Percentiles rank a stretch among this genome's conserved stretches.
Conservation (phyloP, 129 eudicot species). For the sunflower (Helianthus annuus) region HanXRQr2.0-SUNRISE NC_035438.2:33549297-33549796, state of each 20-base stretch:
- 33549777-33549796: constrained; percentile 88
- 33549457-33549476: constrained; percentile 26
- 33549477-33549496: constrained; percentile 57
- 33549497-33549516: constrained; percentile 60
- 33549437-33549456: constrained; percentile 36
- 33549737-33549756: constrained; percentile 86
- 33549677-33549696: constrained; percentile 76
- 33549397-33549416: constrained; percentile 46
- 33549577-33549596: constrained; percentile 79
- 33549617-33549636: constrained; percentile 54
- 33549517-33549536: constrained; percentile 87
- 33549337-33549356: neutral
- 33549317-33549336: too few species aligned
- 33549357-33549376: constrained; percentile 1
- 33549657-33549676: constrained; percentile 45
- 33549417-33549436: constrained; percentile 26
- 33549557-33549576: constrained; percentile 77
- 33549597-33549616: constrained; percentile 82
- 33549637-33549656: constrained; percentile 62
- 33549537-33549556: constrained; percentile 78
- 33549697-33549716: constrained; percentile 77
- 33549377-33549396: neutral
- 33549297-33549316: constrained; percentile 18
- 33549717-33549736: constrained; percentile 81
- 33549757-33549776: constrained; percentile 72